Conservation (phyloP, 257 asterid species). For the Cynanchum wilfordii region DNA sequence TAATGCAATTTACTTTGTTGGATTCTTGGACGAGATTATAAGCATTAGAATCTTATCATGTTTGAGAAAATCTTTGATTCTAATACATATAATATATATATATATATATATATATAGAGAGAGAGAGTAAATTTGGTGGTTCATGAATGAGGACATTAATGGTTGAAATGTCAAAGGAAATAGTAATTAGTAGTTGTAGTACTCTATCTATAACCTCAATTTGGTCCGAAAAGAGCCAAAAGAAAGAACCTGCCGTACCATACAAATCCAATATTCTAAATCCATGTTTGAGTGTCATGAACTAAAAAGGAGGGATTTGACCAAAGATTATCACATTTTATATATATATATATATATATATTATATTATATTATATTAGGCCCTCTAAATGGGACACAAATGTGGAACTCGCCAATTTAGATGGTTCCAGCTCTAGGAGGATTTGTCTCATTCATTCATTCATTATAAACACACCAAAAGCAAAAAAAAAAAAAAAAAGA, state of each 20-base stretch:
- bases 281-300: neutral
- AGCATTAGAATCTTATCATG: neutral
- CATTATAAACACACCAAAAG: no score
- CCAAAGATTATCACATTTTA: neutral
- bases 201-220: neutral
- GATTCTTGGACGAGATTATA: neutral
- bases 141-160: slow-evolving; percentile 1
- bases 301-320: neutral
- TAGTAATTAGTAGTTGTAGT: neutral
- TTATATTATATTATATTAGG: no score
- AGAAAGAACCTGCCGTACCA: neutral
- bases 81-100: neutral
- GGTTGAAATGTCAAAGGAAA: neutral
- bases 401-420: slow-evolving; percentile 3
- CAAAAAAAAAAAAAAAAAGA: no score
- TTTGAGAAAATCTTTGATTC: neutral
- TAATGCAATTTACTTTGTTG: no score
- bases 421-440: slow-evolving; percentile 28
- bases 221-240: neutral
- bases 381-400: neutral
- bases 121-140: neutral
- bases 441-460: slow-evolving; percentile 19
- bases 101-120: neutral
- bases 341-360: no score
- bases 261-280: neutral